A percentile compares a stretch with the other conserved stretches of the same genome.
Evolutionary conservation across 352 stramenopile species (phyloP).

Genomic region (Globisporangium echinulatum): DNA sequence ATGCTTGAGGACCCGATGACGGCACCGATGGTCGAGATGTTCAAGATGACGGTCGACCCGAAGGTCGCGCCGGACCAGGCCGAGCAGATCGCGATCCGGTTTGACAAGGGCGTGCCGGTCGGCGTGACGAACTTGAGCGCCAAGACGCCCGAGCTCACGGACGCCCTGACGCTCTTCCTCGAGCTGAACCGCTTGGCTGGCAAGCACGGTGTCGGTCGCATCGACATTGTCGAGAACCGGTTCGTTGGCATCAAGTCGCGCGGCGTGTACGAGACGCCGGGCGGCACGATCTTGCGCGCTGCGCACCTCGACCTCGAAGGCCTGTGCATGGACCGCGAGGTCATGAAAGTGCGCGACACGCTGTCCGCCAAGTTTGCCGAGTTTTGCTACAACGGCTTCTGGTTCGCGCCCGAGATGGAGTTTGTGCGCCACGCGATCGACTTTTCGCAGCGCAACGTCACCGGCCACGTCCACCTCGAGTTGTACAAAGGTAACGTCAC

Average conservation of each 20-base stretch:
- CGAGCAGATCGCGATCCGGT: too few relatives aligned
- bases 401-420: constrained; percentile 99
- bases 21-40: too few relatives aligned
- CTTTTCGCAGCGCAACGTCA: constrained; percentile 93
- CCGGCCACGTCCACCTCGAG: constrained; percentile 91
- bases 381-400: constrained; percentile 99
- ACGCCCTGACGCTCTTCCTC: too few relatives aligned
- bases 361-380: constrained; percentile 94
- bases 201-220: constrained; percentile 95
- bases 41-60: too few relatives aligned
- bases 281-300: constrained; percentile 88
- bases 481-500: constrained; percentile 99
- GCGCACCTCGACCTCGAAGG: constrained; percentile 92
- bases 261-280: constrained; percentile 98
- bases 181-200: constrained; percentile 38
- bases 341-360: constrained; percentile 45
- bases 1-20: too few relatives aligned
- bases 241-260: constrained; percentile 99
- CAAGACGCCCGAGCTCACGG: constrained; percentile 23
- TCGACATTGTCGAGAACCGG: constrained; percentile 99
- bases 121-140: constrained; percentile 89
- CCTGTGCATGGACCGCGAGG: constrained; percentile 96
- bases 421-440: constrained; percentile 94
- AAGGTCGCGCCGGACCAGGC: too few relatives aligned
- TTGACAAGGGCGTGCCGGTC: too few relatives aligned